Base-by-base conservation (phyloP, 2,329 filamentous ascomycete genomes). In the Venturia aucupariae region DNA sequence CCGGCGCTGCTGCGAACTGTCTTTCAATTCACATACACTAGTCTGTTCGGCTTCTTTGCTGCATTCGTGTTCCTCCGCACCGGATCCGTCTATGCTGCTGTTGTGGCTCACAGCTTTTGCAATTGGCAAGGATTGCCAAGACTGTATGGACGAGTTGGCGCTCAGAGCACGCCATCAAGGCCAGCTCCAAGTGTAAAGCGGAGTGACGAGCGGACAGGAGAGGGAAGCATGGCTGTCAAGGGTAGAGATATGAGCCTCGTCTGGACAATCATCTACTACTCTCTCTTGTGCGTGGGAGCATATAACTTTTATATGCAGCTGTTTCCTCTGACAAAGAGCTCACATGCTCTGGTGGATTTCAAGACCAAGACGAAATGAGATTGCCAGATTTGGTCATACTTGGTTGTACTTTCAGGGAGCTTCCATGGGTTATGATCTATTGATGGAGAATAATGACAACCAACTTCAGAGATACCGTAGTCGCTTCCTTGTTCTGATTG, bases 111-210 rank as follows among this genome's bases (percentile, higher is more conserved):
- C 72, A 83, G 85, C 11, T 94, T 97, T 73, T 99, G 94, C 78
- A 99, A 99, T 73, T 89, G 84, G 79, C 90, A 92, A 82, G 94
- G 94, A 8, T 78, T 97, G 61, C 94, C 94, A 27, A 84, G 92
- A 7, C 77, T 97, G 65, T 96, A 90, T 86, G 93, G 94, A 0
- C 80, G 84, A 10, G 84, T 97, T 3, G 84, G 79, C 11, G 73
- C 76, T 32, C 73, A 87, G 69, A 83, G 76, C 4, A 75, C 73
- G 3, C 72, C 77, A 35, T 74, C 75, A 19, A 75, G 78, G 17
- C 73, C 75, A 38, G 68, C 67, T 44, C 67, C 64, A 24, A 62
- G 65, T 27, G 60, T 42, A 59, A 75, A 70, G 64, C 73, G 67
- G 63, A 67, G 67, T 68, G 38, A 69, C 69, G 67, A 69, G 64